Conservation (phyloP, 495 filamentous ascomycete species). For the Aspergillus indologenus region DNA sequence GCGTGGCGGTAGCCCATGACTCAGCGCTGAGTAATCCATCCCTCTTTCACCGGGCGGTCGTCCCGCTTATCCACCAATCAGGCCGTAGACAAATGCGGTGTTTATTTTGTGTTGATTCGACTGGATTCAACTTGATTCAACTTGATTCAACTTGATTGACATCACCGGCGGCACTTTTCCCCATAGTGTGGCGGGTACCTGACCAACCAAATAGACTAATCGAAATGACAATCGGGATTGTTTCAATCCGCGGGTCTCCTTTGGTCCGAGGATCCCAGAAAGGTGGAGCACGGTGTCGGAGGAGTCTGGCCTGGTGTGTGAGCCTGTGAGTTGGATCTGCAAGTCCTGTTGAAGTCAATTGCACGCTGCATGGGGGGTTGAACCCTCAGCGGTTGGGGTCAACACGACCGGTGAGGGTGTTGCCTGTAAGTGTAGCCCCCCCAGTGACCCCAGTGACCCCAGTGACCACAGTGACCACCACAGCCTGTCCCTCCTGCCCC, state of each 20-base stretch:
- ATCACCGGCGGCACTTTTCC: background rate
- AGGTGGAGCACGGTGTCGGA: background rate
- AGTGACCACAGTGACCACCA: conserved; percentile 1
- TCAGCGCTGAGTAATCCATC: background rate
- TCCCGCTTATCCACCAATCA: background rate
- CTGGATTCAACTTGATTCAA: no score
- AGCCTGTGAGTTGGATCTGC: background rate
- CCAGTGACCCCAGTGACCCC: background rate
- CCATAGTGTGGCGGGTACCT: background rate
- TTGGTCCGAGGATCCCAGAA: background rate
- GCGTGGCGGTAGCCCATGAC: no score
- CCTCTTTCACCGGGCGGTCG: background rate
- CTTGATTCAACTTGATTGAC: background rate
- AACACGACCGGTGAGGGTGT: background rate
- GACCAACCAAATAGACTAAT: background rate
- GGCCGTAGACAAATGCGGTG: background rate
- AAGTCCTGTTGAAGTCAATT: background rate
- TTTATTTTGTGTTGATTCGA: no score
- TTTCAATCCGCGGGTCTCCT: background rate
- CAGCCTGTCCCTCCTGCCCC: conserved; percentile 5
- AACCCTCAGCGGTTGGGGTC: conserved; percentile 8
- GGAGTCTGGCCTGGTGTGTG: background rate
- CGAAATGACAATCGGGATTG: background rate
- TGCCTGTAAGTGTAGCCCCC: no score
- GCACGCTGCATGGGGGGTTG: no score